These are phyloP conservation scores for Calonectria pseudoreteaudii DNA, from an alignment of 2,329 filamentous ascomycete species.

Conservation along the genomic window DNA sequence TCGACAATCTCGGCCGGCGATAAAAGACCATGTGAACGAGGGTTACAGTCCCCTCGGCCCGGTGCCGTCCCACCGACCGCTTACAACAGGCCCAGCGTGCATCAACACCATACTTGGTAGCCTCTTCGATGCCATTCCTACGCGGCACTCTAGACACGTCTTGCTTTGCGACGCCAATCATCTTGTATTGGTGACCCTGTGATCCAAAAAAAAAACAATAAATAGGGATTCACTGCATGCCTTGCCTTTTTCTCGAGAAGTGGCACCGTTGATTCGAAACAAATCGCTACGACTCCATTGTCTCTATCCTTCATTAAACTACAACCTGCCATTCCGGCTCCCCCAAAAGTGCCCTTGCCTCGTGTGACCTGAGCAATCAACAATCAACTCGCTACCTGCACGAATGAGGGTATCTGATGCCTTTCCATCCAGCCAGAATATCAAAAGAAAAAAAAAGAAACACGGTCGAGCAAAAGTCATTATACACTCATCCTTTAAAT, in stretches of 20 bases:
- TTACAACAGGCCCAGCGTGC: neutral
- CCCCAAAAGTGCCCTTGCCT: neutral
- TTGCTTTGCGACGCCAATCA: neutral
- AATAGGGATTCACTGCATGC: neutral
- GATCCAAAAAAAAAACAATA: no score
- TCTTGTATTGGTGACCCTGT: neutral
- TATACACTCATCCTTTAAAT: neutral
- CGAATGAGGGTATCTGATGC: constrained; percentile 47
- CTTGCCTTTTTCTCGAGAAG: neutral
- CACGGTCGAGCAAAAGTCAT: constrained; percentile 13
- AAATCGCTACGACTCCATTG: constrained; percentile 22
- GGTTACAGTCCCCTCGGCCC: constrained; percentile 11
- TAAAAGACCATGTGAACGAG: constrained; percentile 16
- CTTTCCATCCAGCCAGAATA: constrained; percentile 39
- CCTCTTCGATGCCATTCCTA: neutral
- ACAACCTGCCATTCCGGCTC: neutral
- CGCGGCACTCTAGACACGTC: neutral
- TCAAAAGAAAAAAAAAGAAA: constrained; percentile 28
- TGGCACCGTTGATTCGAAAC: neutral
- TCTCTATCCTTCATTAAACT: constrained; percentile 14
- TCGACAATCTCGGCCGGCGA: constrained; percentile 13
- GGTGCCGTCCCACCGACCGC: constrained; percentile 13
- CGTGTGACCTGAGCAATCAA: constrained; percentile 28
- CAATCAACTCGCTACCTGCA: constrained; percentile 35
- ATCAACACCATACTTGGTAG: neutral